Base-by-base conservation (phyloP, 495 filamentous ascomycete species). In the Neurospora tetraspora region DNA sequence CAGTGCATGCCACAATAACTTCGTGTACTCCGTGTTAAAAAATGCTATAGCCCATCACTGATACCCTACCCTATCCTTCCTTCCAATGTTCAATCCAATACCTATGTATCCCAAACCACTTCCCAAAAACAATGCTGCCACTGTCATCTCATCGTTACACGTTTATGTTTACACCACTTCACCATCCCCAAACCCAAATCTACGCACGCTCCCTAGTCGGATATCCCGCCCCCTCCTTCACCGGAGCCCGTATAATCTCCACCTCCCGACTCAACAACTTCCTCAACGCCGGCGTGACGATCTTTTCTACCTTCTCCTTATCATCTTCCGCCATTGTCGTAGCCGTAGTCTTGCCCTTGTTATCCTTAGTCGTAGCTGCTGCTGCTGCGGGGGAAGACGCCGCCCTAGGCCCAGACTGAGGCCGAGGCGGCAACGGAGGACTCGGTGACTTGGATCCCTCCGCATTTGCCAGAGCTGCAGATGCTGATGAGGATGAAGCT, bases 251-350 rank as follows among this genome's bases (percentile, higher is more conserved):
- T 20, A 92, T 75, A 53, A 88, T 82, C 76, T 89, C 87, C 8
- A 97, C 86, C 76, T 93, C 89, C 71, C 90, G 87, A 74, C 90
- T 91, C 37, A 99, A 80, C 74, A 99, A 75, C 59, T 83, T 82
- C 74, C 96, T 87, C 76, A 99, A 80, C 81, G 98, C 94, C 0
- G 91, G 89, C 65, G 90, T 94, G 40, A 98, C 93, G 3, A 94
- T 88, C 78, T 87, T 92, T 37, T 86, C 84, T 70, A 79, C 71
- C 53, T 78, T 75, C 61, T 76, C 77, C 36, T 76, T 76, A 20
- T 78, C 78, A 5, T 77, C 78, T 69, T 83, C 83, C 36, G 70
- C 81, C 45, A 20, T 71, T 72, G 72, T 68, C 73, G 31, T 42
- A 61, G 43, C 70, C 11, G 77, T 38, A 5, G 73, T 39, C 31